phyloP scores from a whole-genome alignment of 169 alveolate species.

The Cryptosporidium ryanae region DNA sequence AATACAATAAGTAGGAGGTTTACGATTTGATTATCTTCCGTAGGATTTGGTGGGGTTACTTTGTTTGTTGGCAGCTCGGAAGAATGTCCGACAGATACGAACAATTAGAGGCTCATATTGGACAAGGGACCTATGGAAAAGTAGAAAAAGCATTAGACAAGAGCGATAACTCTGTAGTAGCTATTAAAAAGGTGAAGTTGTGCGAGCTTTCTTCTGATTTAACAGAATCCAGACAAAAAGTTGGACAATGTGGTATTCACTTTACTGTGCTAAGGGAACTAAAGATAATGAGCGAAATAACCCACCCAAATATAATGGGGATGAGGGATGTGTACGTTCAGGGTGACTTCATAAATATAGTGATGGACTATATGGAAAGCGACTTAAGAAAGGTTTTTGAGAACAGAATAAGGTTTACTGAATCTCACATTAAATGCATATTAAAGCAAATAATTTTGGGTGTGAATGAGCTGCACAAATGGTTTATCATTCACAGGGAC shows the following conservation, averaged over 20 bases:
- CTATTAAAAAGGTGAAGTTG: slow-evolving; percentile 92
- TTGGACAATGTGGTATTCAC: slow-evolving; percentile 90
- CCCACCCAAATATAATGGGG: slow-evolving; percentile 90
- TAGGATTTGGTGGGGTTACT: no score
- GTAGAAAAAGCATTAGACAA: slow-evolving; percentile 93
- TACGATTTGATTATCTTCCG: no score
- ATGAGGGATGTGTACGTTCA: slow-evolving; percentile 90
- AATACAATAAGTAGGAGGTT: no score
- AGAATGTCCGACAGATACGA: slow-evolving; percentile 75
- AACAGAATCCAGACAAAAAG: slow-evolving; percentile 65
- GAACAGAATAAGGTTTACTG: slow-evolving; percentile 90
- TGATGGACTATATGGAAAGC: slow-evolving; percentile 97
- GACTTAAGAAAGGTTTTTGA: slow-evolving; percentile 93
- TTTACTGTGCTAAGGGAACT: slow-evolving; percentile 92
- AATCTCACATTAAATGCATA: slow-evolving; percentile 90
- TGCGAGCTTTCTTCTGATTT: slow-evolving; percentile 48
- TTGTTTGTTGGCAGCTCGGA: neutral
- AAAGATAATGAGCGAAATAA: slow-evolving; percentile 89
- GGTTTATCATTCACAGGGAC: slow-evolving; percentile 86
- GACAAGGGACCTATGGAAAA: slow-evolving; percentile 98
- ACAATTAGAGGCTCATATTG: slow-evolving; percentile 87
- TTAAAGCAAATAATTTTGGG: slow-evolving; percentile 85
- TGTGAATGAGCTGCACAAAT: slow-evolving; percentile 80
- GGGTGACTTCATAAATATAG: slow-evolving; percentile 85
- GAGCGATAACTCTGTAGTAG: slow-evolving; percentile 87